Percentiles rank a stretch among this genome's conserved stretches.
phyloP scores from a whole-genome alignment of 2,329 filamentous ascomycete genomes.

The Parafenestella ontariensis region DNA sequence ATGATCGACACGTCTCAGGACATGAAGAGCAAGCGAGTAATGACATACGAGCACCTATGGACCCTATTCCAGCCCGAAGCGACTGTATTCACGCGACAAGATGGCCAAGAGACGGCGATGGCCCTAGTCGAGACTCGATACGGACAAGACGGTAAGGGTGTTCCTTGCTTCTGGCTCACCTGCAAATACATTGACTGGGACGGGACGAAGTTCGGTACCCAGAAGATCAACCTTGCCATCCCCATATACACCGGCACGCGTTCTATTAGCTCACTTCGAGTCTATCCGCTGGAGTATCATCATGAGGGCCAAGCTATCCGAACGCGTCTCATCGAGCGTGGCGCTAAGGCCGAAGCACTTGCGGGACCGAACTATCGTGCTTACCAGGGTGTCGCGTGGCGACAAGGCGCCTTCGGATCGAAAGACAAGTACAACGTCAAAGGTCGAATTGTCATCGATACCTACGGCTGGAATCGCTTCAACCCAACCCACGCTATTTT shows the following conservation, averaged over 20 bases:
- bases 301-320: slow-evolving; percentile 48
- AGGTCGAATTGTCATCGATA: slow-evolving; percentile 59
- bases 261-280: slow-evolving; percentile 51
- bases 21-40: slow-evolving; percentile 49
- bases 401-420: slow-evolving; percentile 39
- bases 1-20: slow-evolving; percentile 52
- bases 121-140: slow-evolving; percentile 40
- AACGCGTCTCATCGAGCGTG: slow-evolving; percentile 53
- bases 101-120: slow-evolving; percentile 48
- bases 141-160: slow-evolving; percentile 41
- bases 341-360: slow-evolving; percentile 55
- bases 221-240: slow-evolving; percentile 39
- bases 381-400: slow-evolving; percentile 57
- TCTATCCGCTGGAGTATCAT: slow-evolving; percentile 57
- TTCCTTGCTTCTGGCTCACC: slow-evolving; percentile 47
- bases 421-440: slow-evolving; percentile 55
- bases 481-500: slow-evolving; percentile 53
- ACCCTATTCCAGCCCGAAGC: slow-evolving; percentile 52
- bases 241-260: slow-evolving; percentile 49
- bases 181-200: slow-evolving; percentile 50
- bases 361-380: slow-evolving; percentile 59
- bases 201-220: slow-evolving; percentile 43
- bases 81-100: slow-evolving; percentile 40
- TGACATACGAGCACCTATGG: slow-evolving; percentile 55
- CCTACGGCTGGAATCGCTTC: slow-evolving; percentile 60